phyloP scores from a whole-genome alignment of 164 flowering plant species.

The Annona squamosa region DNA sequence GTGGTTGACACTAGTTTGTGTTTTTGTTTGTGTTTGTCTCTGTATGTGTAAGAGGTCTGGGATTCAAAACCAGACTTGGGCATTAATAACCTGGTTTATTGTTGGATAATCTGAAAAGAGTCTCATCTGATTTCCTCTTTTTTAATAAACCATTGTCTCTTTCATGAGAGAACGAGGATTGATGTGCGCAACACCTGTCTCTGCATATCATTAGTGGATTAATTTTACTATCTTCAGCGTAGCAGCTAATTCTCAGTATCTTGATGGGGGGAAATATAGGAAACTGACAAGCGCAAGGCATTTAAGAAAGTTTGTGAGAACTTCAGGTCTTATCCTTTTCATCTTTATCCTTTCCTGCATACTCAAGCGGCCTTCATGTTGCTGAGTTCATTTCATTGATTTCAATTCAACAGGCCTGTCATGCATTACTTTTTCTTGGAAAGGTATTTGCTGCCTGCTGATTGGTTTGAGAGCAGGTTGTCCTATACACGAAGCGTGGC shows the following conservation, averaged over 20 bases:
- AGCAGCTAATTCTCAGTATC: neutral
- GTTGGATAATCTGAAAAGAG: neutral
- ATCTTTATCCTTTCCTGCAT: too few species aligned
- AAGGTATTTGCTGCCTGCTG: slow-evolving; percentile 82
- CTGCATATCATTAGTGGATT: too few species aligned
- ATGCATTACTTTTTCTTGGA: slow-evolving; percentile 95
- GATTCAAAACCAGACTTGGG: neutral
- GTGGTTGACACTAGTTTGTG: neutral
- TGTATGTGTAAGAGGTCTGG: neutral
- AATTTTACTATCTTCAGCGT: neutral
- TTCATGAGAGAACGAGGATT: neutral
- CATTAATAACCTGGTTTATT: neutral
- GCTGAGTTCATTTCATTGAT: neutral
- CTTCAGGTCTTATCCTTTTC: slow-evolving; percentile 55
- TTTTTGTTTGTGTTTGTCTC: too few species aligned
- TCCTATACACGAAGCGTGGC: slow-evolving; percentile 95
- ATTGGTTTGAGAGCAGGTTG: slow-evolving; percentile 94
- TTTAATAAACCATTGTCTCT: neutral
- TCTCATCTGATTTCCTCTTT: neutral
- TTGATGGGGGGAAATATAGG: slow-evolving; percentile 30
- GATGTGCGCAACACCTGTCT: neutral
- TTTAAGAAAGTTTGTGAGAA: slow-evolving; percentile 76
- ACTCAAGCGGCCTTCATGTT: neutral
- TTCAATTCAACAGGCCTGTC: slow-evolving; percentile 67
- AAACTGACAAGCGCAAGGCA: slow-evolving; percentile 76